phyloP scores from a whole-genome alignment of 805 yeast species.

The Yarrowia divulgata region DNA sequence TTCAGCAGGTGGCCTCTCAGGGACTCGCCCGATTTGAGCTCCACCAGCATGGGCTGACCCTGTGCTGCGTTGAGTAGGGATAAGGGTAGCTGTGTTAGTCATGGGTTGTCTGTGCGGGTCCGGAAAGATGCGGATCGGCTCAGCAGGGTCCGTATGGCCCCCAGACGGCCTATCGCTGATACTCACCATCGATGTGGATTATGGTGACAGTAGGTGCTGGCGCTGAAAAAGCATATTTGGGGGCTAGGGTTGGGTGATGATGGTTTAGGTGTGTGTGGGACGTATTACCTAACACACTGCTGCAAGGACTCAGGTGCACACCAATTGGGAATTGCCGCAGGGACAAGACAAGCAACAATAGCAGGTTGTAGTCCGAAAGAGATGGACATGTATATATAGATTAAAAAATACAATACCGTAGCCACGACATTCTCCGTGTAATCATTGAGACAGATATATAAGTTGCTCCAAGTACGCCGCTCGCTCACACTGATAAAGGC shows the following conservation, averaged over 20 bases:
- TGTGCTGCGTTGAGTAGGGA: conserved; percentile 90
- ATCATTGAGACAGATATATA: no score
- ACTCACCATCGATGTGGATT: conserved; percentile 35
- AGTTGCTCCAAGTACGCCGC: no score
- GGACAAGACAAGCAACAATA: neutral
- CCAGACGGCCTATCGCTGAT: neutral
- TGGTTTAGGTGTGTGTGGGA: conserved; percentile 19
- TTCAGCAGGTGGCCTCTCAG: conserved; percentile 82
- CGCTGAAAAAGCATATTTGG: conserved; percentile 31
- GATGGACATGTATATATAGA: no score
- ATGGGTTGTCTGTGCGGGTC: neutral
- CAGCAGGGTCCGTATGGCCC: neutral
- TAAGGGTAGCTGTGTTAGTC: conserved; percentile 73
- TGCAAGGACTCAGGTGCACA: neutral
- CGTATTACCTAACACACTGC: neutral
- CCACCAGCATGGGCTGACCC: conserved; percentile 85
- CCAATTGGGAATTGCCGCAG: conserved; percentile 5
- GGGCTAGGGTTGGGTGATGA: conserved; percentile 39
- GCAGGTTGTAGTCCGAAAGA: neutral
- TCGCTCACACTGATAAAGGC: no score
- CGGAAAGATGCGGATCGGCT: neutral
- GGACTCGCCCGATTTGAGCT: conserved; percentile 89
- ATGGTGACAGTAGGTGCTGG: conserved; percentile 8
- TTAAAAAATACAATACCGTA: neutral
- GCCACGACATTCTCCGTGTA: neutral